A percentile compares a stretch with the other conserved stretches of the same genome.
Conservation (phyloP, 176 grass and related monocot genomes). For the Oryza rufipogon region DNA sequence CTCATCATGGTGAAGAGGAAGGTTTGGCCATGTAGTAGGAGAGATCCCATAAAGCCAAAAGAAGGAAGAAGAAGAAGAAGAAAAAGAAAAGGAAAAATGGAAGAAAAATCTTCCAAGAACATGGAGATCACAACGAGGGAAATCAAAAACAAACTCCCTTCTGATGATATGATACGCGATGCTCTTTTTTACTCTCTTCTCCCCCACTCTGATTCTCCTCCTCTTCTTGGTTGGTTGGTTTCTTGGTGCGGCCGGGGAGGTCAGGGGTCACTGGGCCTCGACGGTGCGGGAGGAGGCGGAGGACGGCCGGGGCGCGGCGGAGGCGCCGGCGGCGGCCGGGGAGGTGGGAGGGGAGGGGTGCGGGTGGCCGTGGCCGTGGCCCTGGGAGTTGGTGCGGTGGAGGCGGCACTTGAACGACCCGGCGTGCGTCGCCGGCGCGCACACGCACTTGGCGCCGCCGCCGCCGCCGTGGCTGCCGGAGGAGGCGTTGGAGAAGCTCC, state of each 20-base stretch:
- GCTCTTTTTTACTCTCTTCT: background rate
- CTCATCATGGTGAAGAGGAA: background rate
- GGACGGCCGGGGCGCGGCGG: slow-evolving; percentile 22
- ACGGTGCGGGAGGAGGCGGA: slow-evolving; percentile 52
- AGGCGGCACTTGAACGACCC: slow-evolving; percentile 93
- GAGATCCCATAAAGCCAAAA: slow-evolving; percentile 30
- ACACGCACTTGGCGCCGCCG: slow-evolving; percentile 68
- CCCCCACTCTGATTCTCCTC: background rate
- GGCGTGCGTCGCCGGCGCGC: slow-evolving; percentile 74
- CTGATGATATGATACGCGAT: slow-evolving; percentile 17
- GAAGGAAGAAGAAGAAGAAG: background rate
- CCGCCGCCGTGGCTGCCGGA: slow-evolving; percentile 25
- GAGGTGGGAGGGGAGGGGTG: slow-evolving; percentile 36
- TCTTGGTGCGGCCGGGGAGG: background rate
- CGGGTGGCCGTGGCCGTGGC: slow-evolving; percentile 39
- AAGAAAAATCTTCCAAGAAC: slow-evolving; percentile 15
- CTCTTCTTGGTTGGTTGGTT: background rate
- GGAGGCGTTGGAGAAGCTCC: slow-evolving; percentile 48
- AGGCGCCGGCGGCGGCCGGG: background rate
- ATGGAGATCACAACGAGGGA: slow-evolving; percentile 43
- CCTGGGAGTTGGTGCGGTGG: slow-evolving; percentile 64
- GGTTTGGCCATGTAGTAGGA: background rate
- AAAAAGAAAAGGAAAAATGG: background rate
- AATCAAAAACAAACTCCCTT: slow-evolving; percentile 49
- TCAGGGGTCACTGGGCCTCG: slow-evolving; percentile 58